Percentiles rank a stretch among this genome's conserved stretches.
Evolutionary conservation across 2,329 filamentous ascomycete genomes (phyloP).

Genomic region (Trichoderma sp.): DNA sequence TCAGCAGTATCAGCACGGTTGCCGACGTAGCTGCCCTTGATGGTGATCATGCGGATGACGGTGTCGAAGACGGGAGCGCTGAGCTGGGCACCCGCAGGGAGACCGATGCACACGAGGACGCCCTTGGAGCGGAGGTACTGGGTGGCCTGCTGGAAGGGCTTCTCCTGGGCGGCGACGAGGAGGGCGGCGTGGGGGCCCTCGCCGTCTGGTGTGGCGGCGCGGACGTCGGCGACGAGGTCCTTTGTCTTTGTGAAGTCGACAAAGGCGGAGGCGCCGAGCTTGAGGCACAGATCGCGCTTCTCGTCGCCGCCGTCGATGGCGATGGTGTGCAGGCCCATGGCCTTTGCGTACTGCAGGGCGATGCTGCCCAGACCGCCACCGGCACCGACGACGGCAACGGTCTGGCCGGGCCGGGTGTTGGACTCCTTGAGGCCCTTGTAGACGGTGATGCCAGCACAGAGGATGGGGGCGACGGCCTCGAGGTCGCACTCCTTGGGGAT

Average conservation of each 20-base stretch:
- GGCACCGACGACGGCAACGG: slow-evolving; percentile 81
- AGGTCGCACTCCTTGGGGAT: slow-evolving; percentile 77
- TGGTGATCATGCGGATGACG: slow-evolving; percentile 85
- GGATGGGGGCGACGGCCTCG: slow-evolving; percentile 75
- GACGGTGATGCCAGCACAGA: slow-evolving; percentile 84
- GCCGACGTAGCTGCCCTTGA: slow-evolving; percentile 92
- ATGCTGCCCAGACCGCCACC: slow-evolving; percentile 79
- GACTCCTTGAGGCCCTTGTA: slow-evolving; percentile 93
- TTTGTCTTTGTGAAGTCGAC: slow-evolving; percentile 78
- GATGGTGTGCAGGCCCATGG: slow-evolving; percentile 81
- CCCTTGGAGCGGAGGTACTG: slow-evolving; percentile 84
- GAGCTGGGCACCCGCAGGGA: slow-evolving; percentile 78
- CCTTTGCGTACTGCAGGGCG: slow-evolving; percentile 84
- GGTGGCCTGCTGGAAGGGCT: slow-evolving; percentile 93
- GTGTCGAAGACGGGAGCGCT: slow-evolving; percentile 86
- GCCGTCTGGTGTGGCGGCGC: slow-evolving; percentile 75
- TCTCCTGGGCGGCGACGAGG: slow-evolving; percentile 82
- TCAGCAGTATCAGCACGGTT: slow-evolving; percentile 87
- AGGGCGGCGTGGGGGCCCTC: slow-evolving; percentile 86
- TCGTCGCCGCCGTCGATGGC: slow-evolving; percentile 83
- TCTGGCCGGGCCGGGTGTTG: slow-evolving; percentile 70
- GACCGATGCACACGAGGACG: slow-evolving; percentile 82
- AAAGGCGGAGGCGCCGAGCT: slow-evolving; percentile 71
- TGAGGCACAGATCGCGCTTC: slow-evolving; percentile 70
- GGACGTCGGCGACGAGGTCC: slow-evolving; percentile 82